These are phyloP conservation scores for Hypoxylon crocopeplum DNA, from an alignment of 495 filamentous ascomycete genomes.

Conservation along the genomic window DNA sequence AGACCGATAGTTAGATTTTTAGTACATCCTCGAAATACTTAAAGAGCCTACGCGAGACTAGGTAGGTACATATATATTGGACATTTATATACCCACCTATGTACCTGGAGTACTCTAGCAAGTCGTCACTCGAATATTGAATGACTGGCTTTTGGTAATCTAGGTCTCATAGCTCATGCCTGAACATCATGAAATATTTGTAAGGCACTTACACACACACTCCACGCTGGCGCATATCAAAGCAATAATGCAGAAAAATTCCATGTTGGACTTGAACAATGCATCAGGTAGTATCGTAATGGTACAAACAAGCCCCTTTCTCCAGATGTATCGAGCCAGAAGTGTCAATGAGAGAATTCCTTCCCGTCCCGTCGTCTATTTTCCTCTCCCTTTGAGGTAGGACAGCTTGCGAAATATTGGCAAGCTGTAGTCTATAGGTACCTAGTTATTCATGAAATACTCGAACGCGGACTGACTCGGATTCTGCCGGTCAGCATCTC, in stretches of 20 bases:
- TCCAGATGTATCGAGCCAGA: not conserved
- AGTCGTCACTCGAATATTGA: too few relatives aligned
- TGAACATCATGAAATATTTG: too few relatives aligned
- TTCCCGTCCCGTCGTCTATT: conserved; percentile 15
- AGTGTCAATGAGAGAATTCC: conserved; percentile 12
- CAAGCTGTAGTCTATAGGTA: conserved; percentile 23
- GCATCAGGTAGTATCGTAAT: conserved; percentile 7
- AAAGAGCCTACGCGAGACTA: too few relatives aligned
- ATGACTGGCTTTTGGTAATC: too few relatives aligned
- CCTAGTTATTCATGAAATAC: conserved; percentile 8
- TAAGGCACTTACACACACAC: too few relatives aligned
- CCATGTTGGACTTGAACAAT: conserved; percentile 11
- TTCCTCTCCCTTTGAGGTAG: conserved; percentile 6
- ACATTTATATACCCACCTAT: too few relatives aligned
- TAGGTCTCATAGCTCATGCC: too few relatives aligned
- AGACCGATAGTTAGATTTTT: too few relatives aligned
- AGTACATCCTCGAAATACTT: too few relatives aligned
- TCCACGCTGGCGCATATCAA: not conserved
- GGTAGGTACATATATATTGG: too few relatives aligned
- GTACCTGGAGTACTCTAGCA: too few relatives aligned
- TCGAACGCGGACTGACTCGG: conserved; percentile 2
- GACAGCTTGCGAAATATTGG: not conserved
- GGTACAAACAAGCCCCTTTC: conserved; percentile 18
- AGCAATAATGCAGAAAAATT: not conserved
- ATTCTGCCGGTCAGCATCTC: not conserved